Percentiles rank a stretch among this genome's conserved stretches.
Evolutionary conservation across 768 basidiomycete species (phyloP).

Genomic region (Tulasnella calospora): DNA sequence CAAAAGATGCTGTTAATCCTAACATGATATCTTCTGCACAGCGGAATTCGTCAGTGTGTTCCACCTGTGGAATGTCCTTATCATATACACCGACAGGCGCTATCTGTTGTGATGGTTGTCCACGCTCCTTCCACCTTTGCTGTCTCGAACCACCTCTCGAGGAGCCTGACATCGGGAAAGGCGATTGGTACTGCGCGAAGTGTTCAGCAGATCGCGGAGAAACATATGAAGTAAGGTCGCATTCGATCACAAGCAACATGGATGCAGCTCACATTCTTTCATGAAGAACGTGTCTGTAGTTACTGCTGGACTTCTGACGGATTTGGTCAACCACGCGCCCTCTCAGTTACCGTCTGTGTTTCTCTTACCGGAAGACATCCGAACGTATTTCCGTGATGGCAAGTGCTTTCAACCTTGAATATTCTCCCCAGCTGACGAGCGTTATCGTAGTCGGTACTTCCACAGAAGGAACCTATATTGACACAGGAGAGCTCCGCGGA

Average conservation of each 20-base stretch:
- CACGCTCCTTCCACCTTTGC: slow-evolving; percentile 91
- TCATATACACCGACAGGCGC: slow-evolving; percentile 37
- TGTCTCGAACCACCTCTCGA: slow-evolving; percentile 96
- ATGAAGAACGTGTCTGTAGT: background rate
- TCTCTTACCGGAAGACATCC: slow-evolving; percentile 79
- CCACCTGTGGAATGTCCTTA: slow-evolving; percentile 22
- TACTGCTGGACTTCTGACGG: slow-evolving; percentile 35
- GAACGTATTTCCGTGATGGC: slow-evolving; percentile 84
- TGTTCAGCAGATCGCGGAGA: slow-evolving; percentile 48
- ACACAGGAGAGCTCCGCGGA: slow-evolving; percentile 68
- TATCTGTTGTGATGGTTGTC: slow-evolving; percentile 96
- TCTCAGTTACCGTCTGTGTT: slow-evolving; percentile 71
- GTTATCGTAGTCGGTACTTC: slow-evolving; percentile 61
- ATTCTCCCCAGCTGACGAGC: background rate
- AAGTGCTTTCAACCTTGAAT: slow-evolving; percentile 31
- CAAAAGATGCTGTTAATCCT: background rate
- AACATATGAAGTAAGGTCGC: background rate
- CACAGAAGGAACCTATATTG: slow-evolving; percentile 76
- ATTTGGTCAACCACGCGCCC: slow-evolving; percentile 67
- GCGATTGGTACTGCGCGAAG: slow-evolving; percentile 71
- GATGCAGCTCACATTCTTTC: slow-evolving; percentile 63
- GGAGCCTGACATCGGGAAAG: slow-evolving; percentile 73
- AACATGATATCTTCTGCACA: background rate
- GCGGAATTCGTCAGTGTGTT: slow-evolving; percentile 25
- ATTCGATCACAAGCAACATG: slow-evolving; percentile 51